A percentile compares a stretch with the other conserved stretches of the same genome.
Conservation (phyloP, 306 rosid species). For the Lathyrus aphaca region DNA sequence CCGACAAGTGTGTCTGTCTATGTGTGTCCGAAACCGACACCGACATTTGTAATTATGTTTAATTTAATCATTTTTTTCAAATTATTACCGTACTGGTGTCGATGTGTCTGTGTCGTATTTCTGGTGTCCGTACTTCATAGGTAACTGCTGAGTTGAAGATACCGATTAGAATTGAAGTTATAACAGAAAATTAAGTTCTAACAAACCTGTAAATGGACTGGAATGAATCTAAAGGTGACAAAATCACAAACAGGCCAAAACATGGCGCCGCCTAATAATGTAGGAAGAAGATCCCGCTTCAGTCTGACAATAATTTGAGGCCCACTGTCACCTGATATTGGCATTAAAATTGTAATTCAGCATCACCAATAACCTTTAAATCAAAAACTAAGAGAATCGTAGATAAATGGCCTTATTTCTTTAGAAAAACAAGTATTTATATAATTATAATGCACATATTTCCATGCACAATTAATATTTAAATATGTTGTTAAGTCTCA, state of each 20-base stretch:
- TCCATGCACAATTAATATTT: neutral
- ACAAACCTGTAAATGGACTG: constrained; percentile 73
- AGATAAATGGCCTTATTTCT: neutral
- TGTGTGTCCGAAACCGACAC: too few relatives aligned
- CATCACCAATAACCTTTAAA: constrained; percentile 15
- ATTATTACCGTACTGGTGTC: too few relatives aligned
- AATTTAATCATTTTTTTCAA: too few relatives aligned
- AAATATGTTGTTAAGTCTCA: neutral
- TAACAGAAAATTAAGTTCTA: constrained; percentile 22
- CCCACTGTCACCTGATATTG: constrained; percentile 62
- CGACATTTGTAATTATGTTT: too few relatives aligned
- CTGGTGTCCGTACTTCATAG: too few relatives aligned
- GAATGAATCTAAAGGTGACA: constrained; percentile 62
- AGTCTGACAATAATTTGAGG: constrained; percentile 55
- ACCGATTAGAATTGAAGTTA: constrained; percentile 7
- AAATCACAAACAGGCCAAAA: constrained; percentile 83
- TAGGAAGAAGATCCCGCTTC: constrained; percentile 72
- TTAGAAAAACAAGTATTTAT: neutral
- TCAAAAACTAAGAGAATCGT: neutral
- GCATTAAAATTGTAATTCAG: constrained; percentile 36
- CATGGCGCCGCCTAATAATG: constrained; percentile 56
- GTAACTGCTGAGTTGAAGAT: constrained; percentile 7
- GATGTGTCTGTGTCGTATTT: too few relatives aligned
- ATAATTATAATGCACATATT: neutral
- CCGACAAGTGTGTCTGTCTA: too few relatives aligned